Base-by-base conservation (phyloP, 257 asterid genomes). In the Eucommia ulmoides region DNA sequence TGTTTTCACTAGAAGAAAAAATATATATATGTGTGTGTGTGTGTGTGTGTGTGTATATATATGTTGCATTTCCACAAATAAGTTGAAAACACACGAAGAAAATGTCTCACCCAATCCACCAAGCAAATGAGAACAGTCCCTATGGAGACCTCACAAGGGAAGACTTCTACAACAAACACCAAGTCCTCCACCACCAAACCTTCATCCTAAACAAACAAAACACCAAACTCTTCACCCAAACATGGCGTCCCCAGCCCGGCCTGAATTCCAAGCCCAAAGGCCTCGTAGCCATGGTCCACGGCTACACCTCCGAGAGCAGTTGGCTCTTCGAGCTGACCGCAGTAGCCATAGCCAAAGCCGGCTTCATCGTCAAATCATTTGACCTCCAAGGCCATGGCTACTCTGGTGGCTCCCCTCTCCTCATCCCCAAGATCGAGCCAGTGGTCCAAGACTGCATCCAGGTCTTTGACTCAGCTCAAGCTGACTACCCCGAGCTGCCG, bases 351-450 rank as follows among this genome's bases (percentile, higher is more conserved):
- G 97, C 88, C 2, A 79, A 75, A 72, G 61, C 81, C 3, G 97
- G 95, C 1, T 77, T 74, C 72, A 49, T 71, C 16, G 88, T 78
- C 11, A 77, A 71, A 19, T 77, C 95, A 0, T 71, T 88, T 2
- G 94, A 88, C 61, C 67, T 84, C 2, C 93, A 74, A 47, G 97
- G 95, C 23, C 93, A 88, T 12, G 95, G 97, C 24, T 62, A 54
- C 65, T 88, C 94, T 0, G 76, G 81, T 21, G 95, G 95, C 25
- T 58, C 74, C 12, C 66, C 67, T 11, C 84, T 77, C n/a, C 78
- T 69, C 60, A 62, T 88, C 57, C 47, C 92, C 0, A 69, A 69
- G 29, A 50, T 76, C 22, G 61, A 67, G 1, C 81, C 83, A 5
- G 18, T 84, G 8, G 57, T 88, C 16, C 25, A 56, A 0, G 97